Base-by-base conservation (phyloP, 2,329 filamentous ascomycete genomes). In the Phoma sp. region DNA sequence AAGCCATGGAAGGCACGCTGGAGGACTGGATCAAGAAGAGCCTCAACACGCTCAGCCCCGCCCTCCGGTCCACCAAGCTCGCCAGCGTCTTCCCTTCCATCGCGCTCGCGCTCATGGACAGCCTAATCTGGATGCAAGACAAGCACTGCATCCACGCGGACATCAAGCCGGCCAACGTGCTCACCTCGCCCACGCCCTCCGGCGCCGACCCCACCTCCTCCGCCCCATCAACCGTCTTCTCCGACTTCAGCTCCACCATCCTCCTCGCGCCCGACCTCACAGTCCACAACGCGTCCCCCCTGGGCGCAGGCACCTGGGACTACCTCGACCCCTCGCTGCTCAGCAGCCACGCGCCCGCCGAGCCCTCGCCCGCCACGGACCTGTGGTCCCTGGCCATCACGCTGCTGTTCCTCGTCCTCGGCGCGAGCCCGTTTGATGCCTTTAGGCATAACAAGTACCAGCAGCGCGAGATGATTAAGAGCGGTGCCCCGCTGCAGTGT, bases 91-190 rank as follows among this genome's bases (percentile, higher is more conserved):
- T 79, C 47, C 77, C 78, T 2, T 42, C 54, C n/a, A 64, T 80
- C 7, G 76, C 77, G 0, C 55, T 64, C 23, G 64, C 74, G 32
- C 70, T 80, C 6, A 67, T 79, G 27, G 62, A 65, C 33, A 77
- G 76, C 18, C 66, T 81, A 3, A 68, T 69, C 4, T 80, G 78
- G 71, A 60, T 81, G 50, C 73, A 78, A 41, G 52, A 64, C 7
- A 69, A 72, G 24, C 68, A 67, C 22, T 73, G 78, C 43, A 69
- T 78, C 2, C 70, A 73, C 55, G 78, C 76, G 4, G 79, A 81
- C 52, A 75, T 80, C 66, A 81, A 81, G 62, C 78, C 79, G 1
- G 72, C 71, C 2, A 81, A 81, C 62, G 73, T 81, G 39, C 71
- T 81, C 32, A 55, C 32, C 10, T 22, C 41, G 7, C 62, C 78